phyloP scores from a whole-genome alignment of 2,329 filamentous ascomycete species.

The Pestalotiopsis fici region DNA sequence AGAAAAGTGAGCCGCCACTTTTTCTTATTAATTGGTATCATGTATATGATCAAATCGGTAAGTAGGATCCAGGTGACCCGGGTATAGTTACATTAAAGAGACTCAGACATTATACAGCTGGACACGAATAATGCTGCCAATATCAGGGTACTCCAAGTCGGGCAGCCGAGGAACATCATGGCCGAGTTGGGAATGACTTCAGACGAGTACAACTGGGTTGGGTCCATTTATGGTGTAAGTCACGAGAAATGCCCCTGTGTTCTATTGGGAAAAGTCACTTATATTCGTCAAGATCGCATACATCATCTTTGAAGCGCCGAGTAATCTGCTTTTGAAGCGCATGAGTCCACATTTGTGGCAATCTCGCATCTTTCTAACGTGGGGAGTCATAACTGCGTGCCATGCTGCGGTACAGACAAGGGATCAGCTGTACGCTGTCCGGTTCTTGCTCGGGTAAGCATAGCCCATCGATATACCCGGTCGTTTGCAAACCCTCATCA shows the following conservation, averaged over 20 bases:
- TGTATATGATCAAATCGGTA: conserved; percentile 43
- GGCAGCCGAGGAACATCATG: conserved; percentile 35
- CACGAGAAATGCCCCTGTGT: not conserved
- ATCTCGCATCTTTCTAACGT: conserved; percentile 35
- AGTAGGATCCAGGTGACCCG: not conserved
- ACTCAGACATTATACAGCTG: conserved; percentile 21
- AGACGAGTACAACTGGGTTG: conserved; percentile 41
- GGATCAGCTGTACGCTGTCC: conserved; percentile 34
- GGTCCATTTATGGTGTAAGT: conserved; percentile 38
- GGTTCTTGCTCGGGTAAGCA: conserved; percentile 39
- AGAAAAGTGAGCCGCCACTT: conserved; percentile 39
- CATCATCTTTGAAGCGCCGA: conserved; percentile 40
- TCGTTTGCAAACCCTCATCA: too few relatives aligned
- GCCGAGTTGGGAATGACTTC: conserved; percentile 38
- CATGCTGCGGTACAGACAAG: conserved; percentile 39
- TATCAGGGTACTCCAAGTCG: conserved; percentile 43
- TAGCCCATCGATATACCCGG: not conserved
- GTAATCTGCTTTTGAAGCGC: conserved; percentile 37
- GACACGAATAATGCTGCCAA: conserved; percentile 40
- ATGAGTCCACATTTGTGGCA: conserved; percentile 36
- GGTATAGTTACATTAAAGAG: not conserved
- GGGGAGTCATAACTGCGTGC: conserved; percentile 38
- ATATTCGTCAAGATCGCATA: conserved; percentile 29
- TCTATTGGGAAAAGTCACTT: not conserved
- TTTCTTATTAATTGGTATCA: conserved; percentile 36